phyloP scores from a whole-genome alignment of 495 filamentous ascomycete genomes.

The Penicillium antarcticum region DNA sequence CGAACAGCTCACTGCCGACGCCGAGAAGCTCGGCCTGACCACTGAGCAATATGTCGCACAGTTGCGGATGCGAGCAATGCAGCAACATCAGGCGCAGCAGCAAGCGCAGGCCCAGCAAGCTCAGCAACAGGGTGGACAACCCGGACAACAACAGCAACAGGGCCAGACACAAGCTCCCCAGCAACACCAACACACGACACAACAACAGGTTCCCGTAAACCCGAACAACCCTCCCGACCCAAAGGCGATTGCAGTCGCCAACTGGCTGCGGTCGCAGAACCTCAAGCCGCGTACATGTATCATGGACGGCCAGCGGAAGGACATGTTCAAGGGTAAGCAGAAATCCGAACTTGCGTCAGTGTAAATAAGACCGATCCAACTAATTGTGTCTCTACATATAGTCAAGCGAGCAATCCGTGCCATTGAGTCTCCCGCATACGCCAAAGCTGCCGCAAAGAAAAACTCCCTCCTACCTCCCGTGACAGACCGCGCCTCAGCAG shows the following conservation, averaged over 20 bases:
- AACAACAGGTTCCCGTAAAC: constrained; percentile 50
- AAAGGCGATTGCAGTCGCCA: constrained; percentile 82
- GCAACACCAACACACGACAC: constrained; percentile 37
- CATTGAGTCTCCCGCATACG: constrained; percentile 83
- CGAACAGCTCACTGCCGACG: constrained; percentile 58
- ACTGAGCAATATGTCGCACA: constrained; percentile 63
- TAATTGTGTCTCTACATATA: constrained; percentile 29
- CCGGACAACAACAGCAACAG: constrained; percentile 41
- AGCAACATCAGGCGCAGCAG: constrained; percentile 43
- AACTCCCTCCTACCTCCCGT: constrained; percentile 86
- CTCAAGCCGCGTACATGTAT: constrained; percentile 92
- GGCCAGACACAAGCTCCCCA: constrained; percentile 32
- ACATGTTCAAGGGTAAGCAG: constrained; percentile 86
- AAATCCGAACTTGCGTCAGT: background rate
- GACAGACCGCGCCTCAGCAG: constrained; percentile 77
- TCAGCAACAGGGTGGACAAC: constrained; percentile 31
- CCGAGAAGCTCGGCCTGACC: constrained; percentile 58
- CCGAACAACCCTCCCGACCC: constrained; percentile 78
- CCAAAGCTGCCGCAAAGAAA: constrained; percentile 75
- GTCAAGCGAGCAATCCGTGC: constrained; percentile 97
- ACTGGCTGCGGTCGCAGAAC: constrained; percentile 79
- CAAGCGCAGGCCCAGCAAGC: constrained; percentile 33
- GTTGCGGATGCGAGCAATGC: constrained; percentile 60
- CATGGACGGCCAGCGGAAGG: constrained; percentile 92
- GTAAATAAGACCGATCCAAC: background rate